Evolutionary conservation across 176 grass and related monocot genomes (phyloP).

Genomic region (Aegilops speltoides): DNA sequence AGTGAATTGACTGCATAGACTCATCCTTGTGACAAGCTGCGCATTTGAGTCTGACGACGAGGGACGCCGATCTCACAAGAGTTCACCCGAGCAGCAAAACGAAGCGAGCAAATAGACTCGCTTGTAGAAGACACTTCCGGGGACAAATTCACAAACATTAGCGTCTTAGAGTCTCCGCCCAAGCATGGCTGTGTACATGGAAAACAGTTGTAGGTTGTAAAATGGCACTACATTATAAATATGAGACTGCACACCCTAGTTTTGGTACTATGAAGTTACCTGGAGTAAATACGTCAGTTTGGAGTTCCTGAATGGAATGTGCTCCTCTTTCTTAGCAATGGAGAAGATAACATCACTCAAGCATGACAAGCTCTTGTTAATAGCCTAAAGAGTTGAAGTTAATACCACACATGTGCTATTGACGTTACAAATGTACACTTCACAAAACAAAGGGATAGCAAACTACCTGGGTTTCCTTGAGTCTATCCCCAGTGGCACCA

Average conservation of each 20-base stretch:
- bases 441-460: background rate
- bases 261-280: constrained; percentile 29
- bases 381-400: constrained; percentile 45
- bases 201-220: background rate
- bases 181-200: constrained; percentile 68
- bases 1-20: background rate
- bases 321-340: constrained; percentile 95
- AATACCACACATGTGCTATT: background rate
- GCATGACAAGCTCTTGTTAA: constrained; percentile 92
- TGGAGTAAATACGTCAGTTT: constrained; percentile 93
- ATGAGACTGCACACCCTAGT: background rate
- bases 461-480: constrained; percentile 88
- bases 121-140: constrained; percentile 64
- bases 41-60: constrained; percentile 64
- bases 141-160: constrained; percentile 93
- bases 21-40: constrained; percentile 38
- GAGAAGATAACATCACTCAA: constrained; percentile 92
- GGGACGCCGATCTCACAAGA: constrained; percentile 84
- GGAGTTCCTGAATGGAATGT: constrained; percentile 91
- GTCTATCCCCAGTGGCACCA: constrained; percentile 77
- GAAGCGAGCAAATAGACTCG: constrained; percentile 80
- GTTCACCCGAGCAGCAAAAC: constrained; percentile 89
- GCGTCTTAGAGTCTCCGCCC: constrained; percentile 81
- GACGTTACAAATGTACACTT: background rate
- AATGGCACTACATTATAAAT: background rate